Evolutionary conservation across 2,329 filamentous ascomycete genomes (phyloP).

Genomic region (Amphichorda felina): DNA sequence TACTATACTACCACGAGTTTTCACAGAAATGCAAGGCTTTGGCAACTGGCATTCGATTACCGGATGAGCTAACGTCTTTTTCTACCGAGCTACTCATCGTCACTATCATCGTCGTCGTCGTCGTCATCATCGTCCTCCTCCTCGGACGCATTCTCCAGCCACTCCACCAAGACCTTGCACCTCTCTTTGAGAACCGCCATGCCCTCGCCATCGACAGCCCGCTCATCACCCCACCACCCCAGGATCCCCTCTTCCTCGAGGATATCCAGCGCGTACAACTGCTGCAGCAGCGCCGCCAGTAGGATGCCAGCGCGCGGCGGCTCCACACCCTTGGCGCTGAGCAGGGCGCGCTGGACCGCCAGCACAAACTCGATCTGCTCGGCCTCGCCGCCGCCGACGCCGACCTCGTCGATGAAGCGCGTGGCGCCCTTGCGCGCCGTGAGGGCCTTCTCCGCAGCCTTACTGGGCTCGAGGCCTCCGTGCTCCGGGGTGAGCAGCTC

Average conservation of each 20-base stretch:
- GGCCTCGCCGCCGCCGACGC: conserved; percentile 51
- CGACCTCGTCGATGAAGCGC: conserved; percentile 47
- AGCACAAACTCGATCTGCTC: conserved; percentile 83
- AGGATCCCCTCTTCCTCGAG: conserved; percentile 83
- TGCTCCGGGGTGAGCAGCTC: conserved; percentile 47
- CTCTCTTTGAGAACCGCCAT: conserved; percentile 62
- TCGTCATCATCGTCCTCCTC: conserved; percentile 55
- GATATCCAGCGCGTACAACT: conserved; percentile 73
- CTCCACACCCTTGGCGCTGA: conserved; percentile 48
- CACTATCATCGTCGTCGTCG: conserved; percentile 19
- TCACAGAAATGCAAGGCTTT: background rate
- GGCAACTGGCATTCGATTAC: too few species aligned
- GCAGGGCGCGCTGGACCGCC: conserved; percentile 69
- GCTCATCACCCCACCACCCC: conserved; percentile 73
- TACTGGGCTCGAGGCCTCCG: conserved; percentile 43
- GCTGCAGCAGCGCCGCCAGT: conserved; percentile 68
- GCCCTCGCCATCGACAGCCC: conserved; percentile 53
- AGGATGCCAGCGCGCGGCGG: conserved; percentile 42
- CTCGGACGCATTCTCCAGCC: conserved; percentile 66
- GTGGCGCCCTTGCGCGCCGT: conserved; percentile 37
- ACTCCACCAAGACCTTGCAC: conserved; percentile 70
- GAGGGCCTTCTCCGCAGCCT: conserved; percentile 53
- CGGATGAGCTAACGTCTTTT: background rate
- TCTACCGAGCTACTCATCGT: background rate
- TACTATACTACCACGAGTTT: background rate